A percentile compares a stretch with the other conserved stretches of the same genome.
Evolutionary conservation across 108 stramenopile genomes (phyloP).

Genomic region (Cyclotella distinguenda): DNA sequence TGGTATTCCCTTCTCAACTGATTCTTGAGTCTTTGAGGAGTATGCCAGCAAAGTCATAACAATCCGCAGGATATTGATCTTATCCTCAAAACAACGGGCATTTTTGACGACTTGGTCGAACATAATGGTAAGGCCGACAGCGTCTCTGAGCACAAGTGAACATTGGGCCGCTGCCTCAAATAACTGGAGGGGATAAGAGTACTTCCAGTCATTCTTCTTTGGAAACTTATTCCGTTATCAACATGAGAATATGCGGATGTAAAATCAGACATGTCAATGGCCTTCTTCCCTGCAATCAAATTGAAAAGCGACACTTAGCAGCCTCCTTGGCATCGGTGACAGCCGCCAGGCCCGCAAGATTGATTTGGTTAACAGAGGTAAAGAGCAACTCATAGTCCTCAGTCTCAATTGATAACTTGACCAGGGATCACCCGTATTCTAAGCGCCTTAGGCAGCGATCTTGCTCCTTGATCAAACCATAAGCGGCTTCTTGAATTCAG

Average conservation of each 20-base stretch:
- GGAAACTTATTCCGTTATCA: conserved; percentile 17
- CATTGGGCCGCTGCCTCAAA: conserved; percentile 19
- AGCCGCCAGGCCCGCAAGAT: conserved; percentile 11
- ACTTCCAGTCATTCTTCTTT: conserved; percentile 25
- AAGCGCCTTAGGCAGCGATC: background rate
- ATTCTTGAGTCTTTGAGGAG: background rate
- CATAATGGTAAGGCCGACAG: background rate
- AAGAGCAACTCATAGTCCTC: conserved; percentile 6
- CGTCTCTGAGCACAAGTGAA: conserved; percentile 5
- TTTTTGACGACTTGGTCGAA: background rate
- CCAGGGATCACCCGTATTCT: conserved; percentile 4
- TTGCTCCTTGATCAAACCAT: conserved; percentile 11
- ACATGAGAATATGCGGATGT: conserved; percentile 8
- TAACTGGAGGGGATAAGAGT: conserved; percentile 21
- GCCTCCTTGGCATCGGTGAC: conserved; percentile 1
- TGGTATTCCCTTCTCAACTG: background rate
- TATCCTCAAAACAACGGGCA: conserved; percentile 28
- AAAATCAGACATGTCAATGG: conserved; percentile 21
- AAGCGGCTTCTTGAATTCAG: conserved; percentile 26
- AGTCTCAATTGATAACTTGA: background rate
- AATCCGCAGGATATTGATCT: conserved; percentile 2
- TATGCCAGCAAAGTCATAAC: background rate
- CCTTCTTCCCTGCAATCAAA: conserved; percentile 20
- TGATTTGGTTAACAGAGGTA: conserved; percentile 19
- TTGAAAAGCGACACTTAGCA: background rate